Conservation (phyloP, 441 rosid genomes). For the Populus hybrid region DNA sequence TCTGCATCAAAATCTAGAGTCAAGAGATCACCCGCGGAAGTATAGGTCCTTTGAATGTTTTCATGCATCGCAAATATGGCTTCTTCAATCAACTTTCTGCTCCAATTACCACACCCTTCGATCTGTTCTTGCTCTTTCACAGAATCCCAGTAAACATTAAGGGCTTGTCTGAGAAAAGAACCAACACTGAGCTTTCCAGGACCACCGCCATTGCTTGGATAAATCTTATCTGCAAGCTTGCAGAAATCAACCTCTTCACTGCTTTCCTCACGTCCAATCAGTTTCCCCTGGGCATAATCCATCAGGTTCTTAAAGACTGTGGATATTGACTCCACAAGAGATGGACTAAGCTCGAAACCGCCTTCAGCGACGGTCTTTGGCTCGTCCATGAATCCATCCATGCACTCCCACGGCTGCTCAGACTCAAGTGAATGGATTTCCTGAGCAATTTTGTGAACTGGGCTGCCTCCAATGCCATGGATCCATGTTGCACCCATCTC, state of each 20-base stretch:
- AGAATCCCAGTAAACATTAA: conserved; percentile 58
- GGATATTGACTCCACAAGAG: conserved; percentile 50
- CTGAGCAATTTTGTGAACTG: conserved; percentile 68
- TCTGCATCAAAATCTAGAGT: conserved; percentile 80
- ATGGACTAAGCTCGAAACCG: conserved; percentile 52
- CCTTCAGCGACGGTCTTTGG: conserved; percentile 69
- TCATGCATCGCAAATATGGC: conserved; percentile 76
- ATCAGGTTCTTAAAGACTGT: conserved; percentile 66
- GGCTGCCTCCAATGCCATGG: conserved; percentile 96
- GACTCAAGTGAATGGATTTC: conserved; percentile 61
- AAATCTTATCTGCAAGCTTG: conserved; percentile 45
- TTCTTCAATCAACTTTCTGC: conserved; percentile 55
- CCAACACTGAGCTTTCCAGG: conserved; percentile 56
- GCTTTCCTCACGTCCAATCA: conserved; percentile 18
- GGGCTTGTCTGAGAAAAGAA: conserved; percentile 60
- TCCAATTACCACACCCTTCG: conserved; percentile 47
- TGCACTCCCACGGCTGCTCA: conserved; percentile 92
- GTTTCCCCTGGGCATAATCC: conserved; percentile 77
- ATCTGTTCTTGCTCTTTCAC: conserved; percentile 27
- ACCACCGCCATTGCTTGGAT: conserved; percentile 30
- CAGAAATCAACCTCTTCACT: conserved; percentile 25
- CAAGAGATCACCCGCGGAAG: conserved; percentile 78
- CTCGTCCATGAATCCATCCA: conserved; percentile 66
- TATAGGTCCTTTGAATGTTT: conserved; percentile 79
- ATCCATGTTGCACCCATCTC: conserved; percentile 99